Base-by-base conservation (phyloP, 2,329 filamentous ascomycete genomes). In the Truncatella angustata region DNA sequence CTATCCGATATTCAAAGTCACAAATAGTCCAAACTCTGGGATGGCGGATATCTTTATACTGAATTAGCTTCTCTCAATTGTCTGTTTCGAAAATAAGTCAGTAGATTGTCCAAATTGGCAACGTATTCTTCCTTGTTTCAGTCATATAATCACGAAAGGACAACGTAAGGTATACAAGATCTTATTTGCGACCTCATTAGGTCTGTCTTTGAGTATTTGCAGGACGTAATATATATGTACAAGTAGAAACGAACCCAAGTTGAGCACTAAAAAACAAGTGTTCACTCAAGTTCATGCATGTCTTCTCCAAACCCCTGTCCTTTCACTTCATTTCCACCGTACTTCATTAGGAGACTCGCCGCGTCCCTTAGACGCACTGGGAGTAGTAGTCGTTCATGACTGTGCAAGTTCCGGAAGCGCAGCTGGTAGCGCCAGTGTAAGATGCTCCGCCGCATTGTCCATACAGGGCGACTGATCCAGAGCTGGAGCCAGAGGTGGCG, bases 351-450 rank as follows among this genome's bases (percentile, higher is more conserved):
- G 28, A 16, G 28, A 34, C n/a, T 20, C 11, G 16, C 20, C 23
- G 14, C 11, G n/a, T n/a, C 35, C n/a, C 53, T 36, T 34, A 48
- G 28, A 59, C 10, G 16, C 56, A 60, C 49, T 60, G 56, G 4
- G 50, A 58, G 48, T 61, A 61, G 37, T 58, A 60, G 18, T 51
- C 44, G 47, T 59, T 60, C 23, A 30, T 39, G 21, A 23, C 6
- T 5, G 35, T 58, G 47, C 60, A 62, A 9, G 52, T 61, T 10
- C 60, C 55, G 39, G 50, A 34, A 11, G 56, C 56, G 47, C 59
- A 61, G 24, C 52, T 54, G 14, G 55, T 59, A 12, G 56, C 11
- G 37, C 56, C 55, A 18, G 42, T 54, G 56, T 49, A 60, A 26
- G 24, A 28, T 14, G n/a, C 24, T 23, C 56, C 56, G 18, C 56